Evolutionary conservation across 2,329 filamentous ascomycete genomes (phyloP).

Genomic region (Talaromyces rugulosus): DNA sequence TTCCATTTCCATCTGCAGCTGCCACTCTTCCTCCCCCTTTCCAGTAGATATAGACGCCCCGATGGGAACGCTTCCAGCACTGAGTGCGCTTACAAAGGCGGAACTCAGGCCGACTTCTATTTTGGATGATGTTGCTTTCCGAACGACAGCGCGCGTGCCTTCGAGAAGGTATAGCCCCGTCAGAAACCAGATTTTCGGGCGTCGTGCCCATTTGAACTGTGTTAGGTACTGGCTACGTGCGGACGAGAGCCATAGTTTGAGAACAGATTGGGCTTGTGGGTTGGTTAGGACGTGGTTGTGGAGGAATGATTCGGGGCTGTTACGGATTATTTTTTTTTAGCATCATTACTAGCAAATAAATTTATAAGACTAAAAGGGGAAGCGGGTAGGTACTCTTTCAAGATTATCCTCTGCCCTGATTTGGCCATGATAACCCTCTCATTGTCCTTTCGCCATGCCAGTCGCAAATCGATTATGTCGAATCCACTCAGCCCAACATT

Average conservation of each 20-base stretch:
- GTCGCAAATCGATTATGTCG: conserved; percentile 20
- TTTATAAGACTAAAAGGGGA: neutral
- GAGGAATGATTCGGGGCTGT: conserved; percentile 20
- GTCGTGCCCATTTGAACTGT: conserved; percentile 22
- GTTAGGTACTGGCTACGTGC: conserved; percentile 20
- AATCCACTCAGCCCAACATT: conserved; percentile 16
- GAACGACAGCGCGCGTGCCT: conserved; percentile 17
- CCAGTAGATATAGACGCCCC: conserved; percentile 21
- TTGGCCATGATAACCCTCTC: conserved; percentile 20
- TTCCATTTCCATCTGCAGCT: conserved; percentile 20
- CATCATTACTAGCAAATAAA: neutral
- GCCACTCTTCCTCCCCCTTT: conserved; percentile 17
- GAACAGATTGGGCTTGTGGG: conserved; percentile 16
- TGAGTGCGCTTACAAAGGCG: conserved; percentile 17
- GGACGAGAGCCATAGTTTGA: conserved; percentile 23
- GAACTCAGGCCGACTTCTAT: conserved; percentile 19
- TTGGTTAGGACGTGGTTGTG: conserved; percentile 14
- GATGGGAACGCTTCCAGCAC: conserved; percentile 17
- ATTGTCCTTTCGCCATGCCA: conserved; percentile 20
- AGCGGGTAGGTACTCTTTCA: conserved; percentile 18
- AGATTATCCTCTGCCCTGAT: conserved; percentile 15
- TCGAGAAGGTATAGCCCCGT: conserved; percentile 21
- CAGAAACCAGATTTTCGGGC: conserved; percentile 23
- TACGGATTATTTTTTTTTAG: neutral
- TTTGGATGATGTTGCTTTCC: conserved; percentile 11